Percentiles rank a stretch among this genome's conserved stretches.
These are phyloP conservation scores for Hapsidospora chrysogenum DNA, from an alignment of 495 filamentous ascomycete genomes.

Conservation along the genomic window DNA sequence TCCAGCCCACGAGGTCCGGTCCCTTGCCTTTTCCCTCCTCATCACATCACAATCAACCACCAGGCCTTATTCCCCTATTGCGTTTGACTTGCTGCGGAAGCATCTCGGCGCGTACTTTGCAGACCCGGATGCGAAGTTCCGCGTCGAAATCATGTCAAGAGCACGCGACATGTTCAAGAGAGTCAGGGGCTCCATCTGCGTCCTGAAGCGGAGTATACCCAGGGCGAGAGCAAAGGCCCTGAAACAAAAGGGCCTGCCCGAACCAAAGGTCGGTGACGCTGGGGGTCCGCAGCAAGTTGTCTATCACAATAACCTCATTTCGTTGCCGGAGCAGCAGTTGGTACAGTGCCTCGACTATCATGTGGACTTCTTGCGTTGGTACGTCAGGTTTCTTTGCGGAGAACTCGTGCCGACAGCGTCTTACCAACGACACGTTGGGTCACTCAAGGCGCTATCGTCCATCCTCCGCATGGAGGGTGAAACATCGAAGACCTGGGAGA, in stretches of 20 bases:
- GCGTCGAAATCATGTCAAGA: slow-evolving; percentile 55
- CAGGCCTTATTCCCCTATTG: slow-evolving; percentile 43
- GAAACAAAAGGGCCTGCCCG: too few species aligned
- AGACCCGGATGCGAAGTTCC: slow-evolving; percentile 68
- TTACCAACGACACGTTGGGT: slow-evolving; percentile 75
- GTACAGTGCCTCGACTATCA: slow-evolving; percentile 23
- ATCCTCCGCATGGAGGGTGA: slow-evolving; percentile 33
- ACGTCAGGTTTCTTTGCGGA: slow-evolving; percentile 46
- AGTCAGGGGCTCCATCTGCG: slow-evolving; percentile 33
- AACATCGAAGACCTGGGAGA: slow-evolving; percentile 1
- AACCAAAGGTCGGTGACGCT: neutral
- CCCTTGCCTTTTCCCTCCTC: slow-evolving; percentile 60
- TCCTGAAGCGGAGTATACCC: slow-evolving; percentile 18
- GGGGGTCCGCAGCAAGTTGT: neutral
- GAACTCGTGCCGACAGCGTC: slow-evolving; percentile 62
- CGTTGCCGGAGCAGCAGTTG: slow-evolving; percentile 1
- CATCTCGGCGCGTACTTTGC: slow-evolving; percentile 54
- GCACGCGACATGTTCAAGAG: slow-evolving; percentile 53
- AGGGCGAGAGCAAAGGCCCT: slow-evolving; percentile 3
- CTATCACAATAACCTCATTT: slow-evolving; percentile 2
- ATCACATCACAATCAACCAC: slow-evolving; percentile 52
- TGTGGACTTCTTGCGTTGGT: slow-evolving; percentile 47
- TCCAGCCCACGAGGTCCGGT: slow-evolving; percentile 42
- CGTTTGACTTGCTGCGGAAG: slow-evolving; percentile 39
- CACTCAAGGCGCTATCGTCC: slow-evolving; percentile 47